Evolutionary conservation across 140 eudicot genomes (phyloP).

Genomic region (Oenanthe javanica): DNA sequence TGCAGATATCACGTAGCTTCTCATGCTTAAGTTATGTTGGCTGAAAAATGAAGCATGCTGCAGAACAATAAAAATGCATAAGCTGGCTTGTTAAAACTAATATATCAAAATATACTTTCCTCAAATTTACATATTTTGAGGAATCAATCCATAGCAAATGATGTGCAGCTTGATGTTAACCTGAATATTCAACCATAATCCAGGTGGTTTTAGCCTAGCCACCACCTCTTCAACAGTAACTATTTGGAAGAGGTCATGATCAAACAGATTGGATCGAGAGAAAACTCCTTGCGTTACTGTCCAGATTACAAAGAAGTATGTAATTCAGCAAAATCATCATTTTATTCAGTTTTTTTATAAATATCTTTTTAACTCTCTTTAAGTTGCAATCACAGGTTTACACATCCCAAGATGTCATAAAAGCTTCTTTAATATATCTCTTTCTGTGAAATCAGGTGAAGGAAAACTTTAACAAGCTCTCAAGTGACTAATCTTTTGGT

Average conservation of each 20-base stretch:
- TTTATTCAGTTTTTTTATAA: neutral
- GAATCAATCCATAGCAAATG: neutral
- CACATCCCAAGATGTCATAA: neutral
- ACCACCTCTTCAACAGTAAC: slow-evolving; percentile 42
- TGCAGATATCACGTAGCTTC: slow-evolving; percentile 3
- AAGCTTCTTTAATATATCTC: neutral
- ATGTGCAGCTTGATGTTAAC: slow-evolving; percentile 34
- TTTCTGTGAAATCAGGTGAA: no score
- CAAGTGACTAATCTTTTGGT: neutral
- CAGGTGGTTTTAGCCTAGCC: slow-evolving; percentile 34
- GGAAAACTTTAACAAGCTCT: neutral
- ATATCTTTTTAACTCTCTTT: neutral
- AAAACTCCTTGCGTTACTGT: slow-evolving; percentile 4
- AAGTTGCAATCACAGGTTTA: neutral
- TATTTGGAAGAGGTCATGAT: slow-evolving; percentile 23
- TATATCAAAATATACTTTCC: neutral
- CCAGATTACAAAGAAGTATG: neutral
- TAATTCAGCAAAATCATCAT: neutral
- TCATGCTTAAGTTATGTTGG: slow-evolving; percentile 7
- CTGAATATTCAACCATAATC: slow-evolving; percentile 77
- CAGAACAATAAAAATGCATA: neutral
- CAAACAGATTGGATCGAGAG: slow-evolving; percentile 25
- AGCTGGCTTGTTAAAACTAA: neutral
- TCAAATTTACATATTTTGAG: neutral
- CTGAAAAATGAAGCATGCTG: slow-evolving; percentile 8